A percentile compares a stretch with the other conserved stretches of the same genome.
phyloP scores from a whole-genome alignment of 768 basidiomycete genomes.

The Punctularia strigosozonata region DNA sequence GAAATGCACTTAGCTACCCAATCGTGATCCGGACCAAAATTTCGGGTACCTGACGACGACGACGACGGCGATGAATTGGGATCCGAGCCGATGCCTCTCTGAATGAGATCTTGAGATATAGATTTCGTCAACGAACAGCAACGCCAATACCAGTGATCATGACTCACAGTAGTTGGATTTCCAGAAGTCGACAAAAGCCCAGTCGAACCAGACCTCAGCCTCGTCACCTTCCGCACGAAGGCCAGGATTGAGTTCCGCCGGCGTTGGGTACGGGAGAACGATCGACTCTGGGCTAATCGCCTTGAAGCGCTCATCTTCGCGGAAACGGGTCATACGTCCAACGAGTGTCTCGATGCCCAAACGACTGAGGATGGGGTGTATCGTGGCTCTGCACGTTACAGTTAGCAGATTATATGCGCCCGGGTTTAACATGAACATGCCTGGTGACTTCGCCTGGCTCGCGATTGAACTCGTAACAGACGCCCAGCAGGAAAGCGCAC shows the following conservation, averaged over 20 bases:
- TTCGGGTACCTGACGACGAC: slow-evolving; percentile 33
- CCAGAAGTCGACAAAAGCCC: slow-evolving; percentile 97
- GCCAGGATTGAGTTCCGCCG: slow-evolving; percentile 18
- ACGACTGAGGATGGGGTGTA: slow-evolving; percentile 82
- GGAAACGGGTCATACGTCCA: slow-evolving; percentile 73
- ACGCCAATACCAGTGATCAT: neutral
- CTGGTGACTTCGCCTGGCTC: slow-evolving; percentile 95
- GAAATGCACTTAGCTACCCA: slow-evolving; percentile 1
- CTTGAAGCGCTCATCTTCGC: slow-evolving; percentile 92
- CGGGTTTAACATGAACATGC: slow-evolving; percentile 26
- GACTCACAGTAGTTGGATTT: slow-evolving; percentile 91
- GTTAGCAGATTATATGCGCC: neutral
- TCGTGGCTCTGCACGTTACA: slow-evolving; percentile 45
- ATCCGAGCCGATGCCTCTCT: slow-evolving; percentile 58
- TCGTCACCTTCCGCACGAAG: slow-evolving; percentile 33
- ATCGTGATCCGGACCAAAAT: neutral
- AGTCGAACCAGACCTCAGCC: slow-evolving; percentile 94
- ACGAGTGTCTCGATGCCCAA: slow-evolving; percentile 84
- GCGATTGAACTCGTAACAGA: slow-evolving; percentile 94
- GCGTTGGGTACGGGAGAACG: slow-evolving; percentile 44
- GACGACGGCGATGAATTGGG: slow-evolving; percentile 54
- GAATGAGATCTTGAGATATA: slow-evolving; percentile 48
- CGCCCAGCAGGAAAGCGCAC: slow-evolving; percentile 82
- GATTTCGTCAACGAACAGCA: neutral
- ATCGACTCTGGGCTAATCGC: slow-evolving; percentile 76